Evolutionary conservation across 768 basidiomycete genomes (phyloP).

Genomic region (Suillus brevipes): DNA sequence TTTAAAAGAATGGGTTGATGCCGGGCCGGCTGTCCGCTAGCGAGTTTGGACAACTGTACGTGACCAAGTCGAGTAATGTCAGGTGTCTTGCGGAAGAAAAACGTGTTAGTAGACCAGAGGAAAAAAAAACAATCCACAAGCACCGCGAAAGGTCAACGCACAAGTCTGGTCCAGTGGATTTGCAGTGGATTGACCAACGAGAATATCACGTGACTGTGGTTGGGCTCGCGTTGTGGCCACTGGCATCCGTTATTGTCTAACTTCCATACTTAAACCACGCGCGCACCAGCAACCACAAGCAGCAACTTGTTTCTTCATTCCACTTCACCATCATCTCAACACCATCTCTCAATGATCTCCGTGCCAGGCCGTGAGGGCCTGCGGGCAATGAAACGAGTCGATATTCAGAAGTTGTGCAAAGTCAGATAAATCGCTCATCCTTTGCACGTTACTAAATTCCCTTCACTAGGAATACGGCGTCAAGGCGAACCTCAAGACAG

Average conservation of each 20-base stretch:
- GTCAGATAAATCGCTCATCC: slow-evolving; percentile 32
- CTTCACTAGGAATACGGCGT: slow-evolving; percentile 68
- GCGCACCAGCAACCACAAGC: slow-evolving; percentile 10
- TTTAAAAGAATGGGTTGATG: slow-evolving; percentile 6
- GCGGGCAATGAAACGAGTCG: slow-evolving; percentile 53
- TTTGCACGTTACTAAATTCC: slow-evolving; percentile 20
- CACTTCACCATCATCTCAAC: slow-evolving; percentile 12
- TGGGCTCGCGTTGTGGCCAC: slow-evolving; percentile 53
- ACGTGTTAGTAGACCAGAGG: not conserved
- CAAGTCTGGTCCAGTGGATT: not conserved
- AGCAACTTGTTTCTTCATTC: slow-evolving; percentile 11
- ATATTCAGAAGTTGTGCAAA: slow-evolving; percentile 64
- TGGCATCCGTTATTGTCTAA: slow-evolving; percentile 42
- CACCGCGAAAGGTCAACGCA: not conserved
- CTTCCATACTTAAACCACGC: slow-evolving; percentile 48
- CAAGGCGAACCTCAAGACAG: slow-evolving; percentile 80
- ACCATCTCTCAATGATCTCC: slow-evolving; percentile 37
- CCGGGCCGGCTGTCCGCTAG: slow-evolving; percentile 4
- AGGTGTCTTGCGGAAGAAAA: not conserved
- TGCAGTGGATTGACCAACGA: not conserved
- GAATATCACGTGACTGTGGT: slow-evolving; percentile 35
- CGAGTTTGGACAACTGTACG: not conserved
- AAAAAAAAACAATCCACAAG: not conserved
- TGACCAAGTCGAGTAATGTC: not conserved
- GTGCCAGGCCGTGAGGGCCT: slow-evolving; percentile 44